These are phyloP conservation scores for Limonium bicolor DNA, from an alignment of 148 eudicot genomes.

Conservation along the genomic window DNA sequence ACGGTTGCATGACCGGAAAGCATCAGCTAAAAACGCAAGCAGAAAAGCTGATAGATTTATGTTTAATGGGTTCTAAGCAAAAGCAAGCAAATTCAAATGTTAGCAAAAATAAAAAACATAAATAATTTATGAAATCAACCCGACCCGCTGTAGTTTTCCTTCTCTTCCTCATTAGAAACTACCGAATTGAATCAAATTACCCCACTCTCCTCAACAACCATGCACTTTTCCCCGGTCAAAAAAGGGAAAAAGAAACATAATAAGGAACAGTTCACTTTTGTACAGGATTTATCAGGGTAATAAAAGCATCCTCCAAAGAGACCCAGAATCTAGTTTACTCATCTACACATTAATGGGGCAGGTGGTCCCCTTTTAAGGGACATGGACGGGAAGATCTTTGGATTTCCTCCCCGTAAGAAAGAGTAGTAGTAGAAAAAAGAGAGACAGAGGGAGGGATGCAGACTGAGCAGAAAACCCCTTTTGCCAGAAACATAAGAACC, in stretches of 20 bases:
- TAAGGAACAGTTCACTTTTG: conserved; percentile 9
- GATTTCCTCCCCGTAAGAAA: conserved; percentile 15
- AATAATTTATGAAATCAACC: neutral
- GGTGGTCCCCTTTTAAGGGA: conserved; percentile 12
- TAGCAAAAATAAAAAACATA: neutral
- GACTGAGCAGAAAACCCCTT: conserved; percentile 15
- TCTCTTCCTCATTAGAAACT: too few species aligned
- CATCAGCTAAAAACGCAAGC: neutral
- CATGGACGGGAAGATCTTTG: conserved; percentile 9
- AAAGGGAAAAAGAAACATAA: conserved; percentile 12
- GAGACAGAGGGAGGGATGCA: conserved; percentile 1
- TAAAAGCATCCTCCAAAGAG: conserved; percentile 6
- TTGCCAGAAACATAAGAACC: conserved; percentile 8
- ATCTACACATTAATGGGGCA: too few species aligned
- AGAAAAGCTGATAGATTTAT: neutral
- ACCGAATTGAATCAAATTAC: too few species aligned
- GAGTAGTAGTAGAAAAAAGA: conserved; percentile 9
- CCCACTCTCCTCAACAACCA: neutral
- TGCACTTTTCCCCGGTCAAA: conserved; percentile 21
- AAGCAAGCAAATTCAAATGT: neutral
- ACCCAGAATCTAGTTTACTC: conserved; percentile 5
- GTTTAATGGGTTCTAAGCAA: neutral
- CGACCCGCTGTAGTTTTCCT: too few species aligned
- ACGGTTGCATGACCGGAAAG: too few species aligned
- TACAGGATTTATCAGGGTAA: conserved; percentile 26